Evolutionary conservation across 768 basidiomycete species (phyloP).

Genomic region (Dioszegia hungarica): DNA sequence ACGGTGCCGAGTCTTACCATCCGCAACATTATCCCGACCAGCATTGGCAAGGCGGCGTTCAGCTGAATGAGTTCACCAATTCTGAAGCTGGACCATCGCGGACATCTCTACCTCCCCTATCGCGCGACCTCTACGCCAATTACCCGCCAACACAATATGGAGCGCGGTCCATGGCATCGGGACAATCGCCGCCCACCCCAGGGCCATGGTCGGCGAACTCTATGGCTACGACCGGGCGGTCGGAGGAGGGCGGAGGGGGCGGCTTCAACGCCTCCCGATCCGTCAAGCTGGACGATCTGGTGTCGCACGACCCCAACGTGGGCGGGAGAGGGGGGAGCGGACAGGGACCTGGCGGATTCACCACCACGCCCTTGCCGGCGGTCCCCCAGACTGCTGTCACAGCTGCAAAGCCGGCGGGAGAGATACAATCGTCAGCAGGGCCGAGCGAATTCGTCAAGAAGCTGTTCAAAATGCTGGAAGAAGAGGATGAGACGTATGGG

Average conservation of each 20-base stretch:
- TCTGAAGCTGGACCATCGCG: neutral
- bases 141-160: neutral
- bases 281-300: conserved; percentile 22
- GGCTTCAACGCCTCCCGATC: too few species aligned
- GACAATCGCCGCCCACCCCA: neutral
- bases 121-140: neutral
- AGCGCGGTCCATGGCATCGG: too few species aligned
- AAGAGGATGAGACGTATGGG: conserved; percentile 29
- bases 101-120: neutral
- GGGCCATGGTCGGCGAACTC: neutral
- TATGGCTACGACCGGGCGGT: too few species aligned
- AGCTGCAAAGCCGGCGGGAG: conserved; percentile 12
- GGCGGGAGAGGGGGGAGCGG: neutral
- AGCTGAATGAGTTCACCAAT: neutral
- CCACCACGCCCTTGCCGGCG: conserved; percentile 1
- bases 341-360: conserved; percentile 8
- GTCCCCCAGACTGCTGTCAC: neutral
- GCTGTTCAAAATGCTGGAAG: conserved; percentile 44
- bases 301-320: neutral
- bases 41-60: neutral
- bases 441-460: conserved; percentile 46
- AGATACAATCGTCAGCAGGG: too few species aligned
- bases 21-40: neutral
- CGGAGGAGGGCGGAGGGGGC: too few species aligned
- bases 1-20: neutral